phyloP scores from a whole-genome alignment of 768 basidiomycete genomes.

The Fistulinella prunicolor region DNA sequence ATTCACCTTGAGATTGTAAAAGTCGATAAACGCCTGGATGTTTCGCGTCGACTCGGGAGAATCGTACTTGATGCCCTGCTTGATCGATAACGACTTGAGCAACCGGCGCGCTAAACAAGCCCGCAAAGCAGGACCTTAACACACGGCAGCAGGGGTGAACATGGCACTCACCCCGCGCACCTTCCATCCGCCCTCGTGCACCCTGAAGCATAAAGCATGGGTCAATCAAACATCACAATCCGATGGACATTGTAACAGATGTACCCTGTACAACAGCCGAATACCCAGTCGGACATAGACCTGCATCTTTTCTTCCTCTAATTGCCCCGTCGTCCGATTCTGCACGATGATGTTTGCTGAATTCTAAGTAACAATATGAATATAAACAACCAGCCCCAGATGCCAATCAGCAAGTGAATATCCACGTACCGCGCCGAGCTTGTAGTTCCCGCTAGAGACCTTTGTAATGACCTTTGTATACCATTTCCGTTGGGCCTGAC shows the following conservation, averaged over 20 bases:
- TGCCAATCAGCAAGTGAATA: neutral
- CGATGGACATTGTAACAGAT: conserved; percentile 3
- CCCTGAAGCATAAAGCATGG: conserved; percentile 43
- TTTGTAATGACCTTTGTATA: conserved; percentile 88
- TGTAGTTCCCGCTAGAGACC: conserved; percentile 83
- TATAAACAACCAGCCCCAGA: neutral
- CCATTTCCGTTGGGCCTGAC: conserved; percentile 97
- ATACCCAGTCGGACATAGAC: conserved; percentile 92
- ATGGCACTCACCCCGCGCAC: conserved; percentile 62
- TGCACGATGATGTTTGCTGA: conserved; percentile 98
- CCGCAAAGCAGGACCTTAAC: conserved; percentile 35
- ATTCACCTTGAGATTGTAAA: conserved; percentile 78
- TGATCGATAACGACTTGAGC: conserved; percentile 85
- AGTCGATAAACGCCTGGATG: conserved; percentile 85
- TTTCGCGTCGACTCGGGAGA: conserved; percentile 78
- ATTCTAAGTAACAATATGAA: conserved; percentile 52
- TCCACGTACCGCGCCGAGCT: conserved; percentile 74
- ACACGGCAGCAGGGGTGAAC: neutral
- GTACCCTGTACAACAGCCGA: conserved; percentile 80
- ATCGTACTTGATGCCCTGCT: conserved; percentile 94
- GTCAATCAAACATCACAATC: neutral
- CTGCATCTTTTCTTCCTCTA: conserved; percentile 99
- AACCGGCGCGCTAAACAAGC: conserved; percentile 53
- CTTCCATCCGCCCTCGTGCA: conserved; percentile 85
- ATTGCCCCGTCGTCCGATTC: conserved; percentile 84